Percentiles rank a stretch among this genome's conserved stretches.
These are phyloP conservation scores for Fusarium tuaranense DNA, from an alignment of 2,329 filamentous ascomycete genomes.

Conservation along the genomic window DNA sequence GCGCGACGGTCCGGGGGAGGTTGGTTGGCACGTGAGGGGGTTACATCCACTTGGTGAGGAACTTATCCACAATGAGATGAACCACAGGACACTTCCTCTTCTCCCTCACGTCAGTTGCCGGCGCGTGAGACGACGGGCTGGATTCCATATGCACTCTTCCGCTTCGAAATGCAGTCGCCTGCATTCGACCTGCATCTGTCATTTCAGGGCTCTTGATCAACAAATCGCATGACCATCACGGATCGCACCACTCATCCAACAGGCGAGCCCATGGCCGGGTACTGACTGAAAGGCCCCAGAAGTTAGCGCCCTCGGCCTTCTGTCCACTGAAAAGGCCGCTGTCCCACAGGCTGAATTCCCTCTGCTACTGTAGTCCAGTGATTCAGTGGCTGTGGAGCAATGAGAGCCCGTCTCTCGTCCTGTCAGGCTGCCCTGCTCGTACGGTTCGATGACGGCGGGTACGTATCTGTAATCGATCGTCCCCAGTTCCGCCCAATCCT, in stretches of 20 bases:
- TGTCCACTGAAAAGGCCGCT: conserved; percentile 4
- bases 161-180: neutral
- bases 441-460: conserved; percentile 19
- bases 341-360: neutral
- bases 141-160: conserved; percentile 2
- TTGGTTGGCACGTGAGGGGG: conserved; percentile 3
- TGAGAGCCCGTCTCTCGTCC: conserved; percentile 3
- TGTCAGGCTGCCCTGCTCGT: conserved; percentile 12
- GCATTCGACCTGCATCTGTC: conserved; percentile 8
- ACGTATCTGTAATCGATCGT: conserved; percentile 38
- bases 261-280: neutral
- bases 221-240: conserved; percentile 5
- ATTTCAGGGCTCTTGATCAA: neutral
- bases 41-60: conserved; percentile 2
- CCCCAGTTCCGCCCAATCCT: conserved; percentile 39
- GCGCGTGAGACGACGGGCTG: neutral
- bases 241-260: conserved; percentile 16
- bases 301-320: neutral
- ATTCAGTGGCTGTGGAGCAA: neutral
- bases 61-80: conserved; percentile 1
- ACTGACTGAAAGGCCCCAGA: neutral
- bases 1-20: conserved; percentile 9
- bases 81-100: neutral
- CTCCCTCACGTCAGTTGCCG: neutral
- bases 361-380: neutral